These are phyloP conservation scores for Peronospora tabacina DNA, from an alignment of 352 stramenopile species.

Conservation along the genomic window DNA sequence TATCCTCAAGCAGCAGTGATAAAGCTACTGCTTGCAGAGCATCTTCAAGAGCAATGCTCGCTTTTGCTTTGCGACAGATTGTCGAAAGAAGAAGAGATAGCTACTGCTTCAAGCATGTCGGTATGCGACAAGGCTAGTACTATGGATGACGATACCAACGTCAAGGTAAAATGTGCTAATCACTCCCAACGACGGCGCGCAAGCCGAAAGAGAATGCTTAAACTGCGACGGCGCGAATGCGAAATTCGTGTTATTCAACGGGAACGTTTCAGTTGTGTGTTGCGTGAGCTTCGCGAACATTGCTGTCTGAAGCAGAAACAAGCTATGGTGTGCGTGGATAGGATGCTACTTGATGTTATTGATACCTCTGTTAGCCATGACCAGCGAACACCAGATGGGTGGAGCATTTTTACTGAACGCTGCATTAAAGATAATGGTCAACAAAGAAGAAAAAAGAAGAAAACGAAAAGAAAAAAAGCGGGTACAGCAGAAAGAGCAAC, in stretches of 20 bases:
- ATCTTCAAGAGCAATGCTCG: slow-evolving; percentile 66
- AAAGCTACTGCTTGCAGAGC: slow-evolving; percentile 59
- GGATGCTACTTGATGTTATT: slow-evolving; percentile 40
- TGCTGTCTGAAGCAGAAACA: slow-evolving; percentile 28
- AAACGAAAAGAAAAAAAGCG: slow-evolving; percentile 22
- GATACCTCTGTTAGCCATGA: slow-evolving; percentile 22
- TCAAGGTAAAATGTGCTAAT: slow-evolving; percentile 15
- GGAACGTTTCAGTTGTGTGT: slow-evolving; percentile 29
- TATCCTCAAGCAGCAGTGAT: slow-evolving; percentile 49
- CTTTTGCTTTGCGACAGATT: slow-evolving; percentile 54
- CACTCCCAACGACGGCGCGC: slow-evolving; percentile 53
- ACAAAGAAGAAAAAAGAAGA: slow-evolving; percentile 30
- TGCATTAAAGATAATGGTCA: slow-evolving; percentile 1
- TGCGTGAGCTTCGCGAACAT: slow-evolving; percentile 35
- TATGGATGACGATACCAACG: background rate
- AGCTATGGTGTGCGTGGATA: slow-evolving; percentile 17
- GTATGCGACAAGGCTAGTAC: background rate
- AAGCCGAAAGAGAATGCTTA: slow-evolving; percentile 58
- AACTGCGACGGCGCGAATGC: slow-evolving; percentile 44
- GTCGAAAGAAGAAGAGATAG: slow-evolving; percentile 32
- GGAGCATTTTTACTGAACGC: slow-evolving; percentile 6
- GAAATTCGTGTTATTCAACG: slow-evolving; percentile 34
- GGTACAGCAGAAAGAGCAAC: background rate
- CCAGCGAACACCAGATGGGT: slow-evolving; percentile 14
- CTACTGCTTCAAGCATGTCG: background rate